A percentile compares a stretch with the other conserved stretches of the same genome.
Evolutionary conservation across 192 early-diverging fungal genomes (phyloP).

Genomic region (Backusella sp.): DNA sequence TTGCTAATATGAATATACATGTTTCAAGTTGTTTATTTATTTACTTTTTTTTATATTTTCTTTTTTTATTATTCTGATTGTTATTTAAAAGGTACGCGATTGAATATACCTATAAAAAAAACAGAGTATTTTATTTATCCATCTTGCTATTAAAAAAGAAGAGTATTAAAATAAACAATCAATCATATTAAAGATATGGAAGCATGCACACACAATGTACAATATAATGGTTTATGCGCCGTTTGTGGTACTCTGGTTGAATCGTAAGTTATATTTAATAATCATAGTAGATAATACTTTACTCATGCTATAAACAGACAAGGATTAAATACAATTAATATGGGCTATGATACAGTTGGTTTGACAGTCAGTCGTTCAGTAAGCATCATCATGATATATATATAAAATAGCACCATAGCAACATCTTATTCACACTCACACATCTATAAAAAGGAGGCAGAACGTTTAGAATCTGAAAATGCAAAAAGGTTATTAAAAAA

Average conservation of each 20-base stretch:
- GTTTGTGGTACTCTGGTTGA: constrained; percentile 75
- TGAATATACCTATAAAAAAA: background rate
- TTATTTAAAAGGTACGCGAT: background rate
- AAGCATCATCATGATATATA: background rate
- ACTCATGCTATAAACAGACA: background rate
- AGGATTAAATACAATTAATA: constrained; percentile 47
- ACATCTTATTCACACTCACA: background rate
- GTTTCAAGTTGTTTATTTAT: background rate
- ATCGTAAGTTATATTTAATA: constrained; percentile 31
- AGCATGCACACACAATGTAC: constrained; percentile 75
- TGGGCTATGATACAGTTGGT: constrained; percentile 72
- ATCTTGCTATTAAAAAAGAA: too few relatives aligned
- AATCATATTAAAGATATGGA: constrained; percentile 8
- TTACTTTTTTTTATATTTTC: background rate
- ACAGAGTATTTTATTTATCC: too few relatives aligned
- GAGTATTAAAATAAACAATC: too few relatives aligned
- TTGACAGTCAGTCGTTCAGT: constrained; percentile 66
- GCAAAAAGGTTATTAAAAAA: constrained; percentile 59
- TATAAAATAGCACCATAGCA: background rate
- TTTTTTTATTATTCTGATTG: background rate
- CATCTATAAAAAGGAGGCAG: constrained; percentile 55
- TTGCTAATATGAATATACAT: background rate
- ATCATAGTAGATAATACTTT: background rate
- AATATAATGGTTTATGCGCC: constrained; percentile 78
- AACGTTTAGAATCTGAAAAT: constrained; percentile 68